Evolutionary conservation across 495 filamentous ascomycete genomes (phyloP), one percentile per base, ranked within the genome.

Genomic region (Talaromyces proteolyticus): DNA sequence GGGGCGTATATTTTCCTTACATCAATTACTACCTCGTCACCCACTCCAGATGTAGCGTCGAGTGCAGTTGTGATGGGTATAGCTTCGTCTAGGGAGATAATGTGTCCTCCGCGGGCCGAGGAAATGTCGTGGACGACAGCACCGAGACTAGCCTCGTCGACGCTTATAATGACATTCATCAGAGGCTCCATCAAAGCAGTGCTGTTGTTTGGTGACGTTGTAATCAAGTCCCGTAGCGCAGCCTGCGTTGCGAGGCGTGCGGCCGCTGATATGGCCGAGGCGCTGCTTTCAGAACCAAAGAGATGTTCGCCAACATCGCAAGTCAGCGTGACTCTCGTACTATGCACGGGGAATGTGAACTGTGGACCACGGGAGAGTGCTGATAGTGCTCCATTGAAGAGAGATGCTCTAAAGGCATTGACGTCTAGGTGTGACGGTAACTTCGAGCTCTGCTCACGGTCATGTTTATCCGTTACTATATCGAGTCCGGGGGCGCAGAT

Each of bases 101-200:
- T 86, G 47, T 86, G 85, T 0, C 92, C 94, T 42, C 94, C 93
- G 1, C 92, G 80, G 0, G 81, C 81, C 11, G 88, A 82, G 14
- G 80, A 85, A 37, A 99, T 77, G 58, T 99, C 94, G 52, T 93
- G 89, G 39, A 95, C 87, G n/a, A 99, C 88, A 3, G 80, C 75
- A 11, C 91, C 89, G 17, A 96, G 78, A 20, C 79, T 81, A 12
- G 76, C 76, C 69, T 96, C 93, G 58, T 91, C 86, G 48, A 91
- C 85, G 62, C 74, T 78, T 58, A 99, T 92, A 16, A 80, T 81
- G 8, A 88, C 90, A 53, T 82, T 79, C 86, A 96, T 94, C 21
- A 97, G 84, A 0, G 92, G 92, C 63, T 99, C 94, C 74, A 97
- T 87, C 40, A 99, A 70, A 1, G 75, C 78, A 4, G 86, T 76